Base-by-base conservation (phyloP, 768 basidiomycete species). In the Hirschioporus abietinus region DNA sequence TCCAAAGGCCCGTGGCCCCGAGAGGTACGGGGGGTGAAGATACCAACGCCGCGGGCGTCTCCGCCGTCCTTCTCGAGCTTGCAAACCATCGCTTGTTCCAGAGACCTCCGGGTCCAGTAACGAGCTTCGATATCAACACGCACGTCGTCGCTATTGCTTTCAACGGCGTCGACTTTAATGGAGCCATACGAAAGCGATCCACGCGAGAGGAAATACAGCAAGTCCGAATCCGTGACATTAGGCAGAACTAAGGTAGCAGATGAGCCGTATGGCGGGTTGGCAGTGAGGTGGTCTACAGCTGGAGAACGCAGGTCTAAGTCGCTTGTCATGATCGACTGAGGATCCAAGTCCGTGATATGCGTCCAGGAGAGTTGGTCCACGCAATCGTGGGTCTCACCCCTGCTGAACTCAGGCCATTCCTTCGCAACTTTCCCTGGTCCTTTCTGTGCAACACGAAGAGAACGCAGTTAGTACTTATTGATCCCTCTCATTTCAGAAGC, bases 231-330 rank as follows among this genome's bases (percentile, higher is more conserved):
- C 52, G 73, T 36, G 30, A 2, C 30, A 30, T 8, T 30, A 15
- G 79, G 76, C 17, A 80, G 75, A 23, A 72, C 68, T 67, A 79
- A 71, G 1, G 64, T 57, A 10, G 71, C 63, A 61, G 73, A 71
- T 1, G 77, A 75, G n/a, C 75, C 74, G 27, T 71, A 68, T 12
- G 25, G 63, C 58, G 26, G 23, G 69, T 52, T 20, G 42, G 20
- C 42, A 8, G 30, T 30, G 30, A 30, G 30, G 30, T 30, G 8
- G 30, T 30, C 30, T 30, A 30, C 8, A 30, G 2, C 30, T 30
- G 30, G 30, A 8, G 30, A 30, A 30, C 30, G 4, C 30, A 30
- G 30, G 4, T 30, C 30, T 3, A 30, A 30, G 30, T 30, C 30
- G 30, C 8, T 30, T 30, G 30, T 30, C 30, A 3, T 30, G 30